Evolutionary conservation across 306 rosid species (phyloP), one percentile per base, ranked within the genome.

Genomic region (Prunus dulcis): DNA sequence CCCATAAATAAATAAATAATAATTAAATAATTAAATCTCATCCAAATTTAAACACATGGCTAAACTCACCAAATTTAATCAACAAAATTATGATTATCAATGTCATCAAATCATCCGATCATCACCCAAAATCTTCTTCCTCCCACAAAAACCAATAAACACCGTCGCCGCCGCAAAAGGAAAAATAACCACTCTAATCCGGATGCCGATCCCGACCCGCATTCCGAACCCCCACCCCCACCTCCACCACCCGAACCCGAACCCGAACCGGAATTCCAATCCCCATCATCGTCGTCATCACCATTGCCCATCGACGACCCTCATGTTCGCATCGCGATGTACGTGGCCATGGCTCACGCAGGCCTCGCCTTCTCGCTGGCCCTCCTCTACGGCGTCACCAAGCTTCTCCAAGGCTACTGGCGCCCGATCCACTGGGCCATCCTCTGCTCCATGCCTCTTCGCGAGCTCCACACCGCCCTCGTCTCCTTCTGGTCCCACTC

Each of bases 321-420:
- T 9, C 67, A 80, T 13, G 57, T 80, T 3, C 73, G 80, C 50
- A 62, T 75, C 12, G 84, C 80, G 27, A 69, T 81, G 76, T 75
- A 81, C 72, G 80, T 81, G 43, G 84, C 84, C 23, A 64, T 70
- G 80, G 84, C 80, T n/a, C 84, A 75, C 46, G 84, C 77, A 3
- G 84, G 73, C 32, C 80, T 81, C 12, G 84, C 77, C 10, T 67
- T 81, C 72, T 79, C 72, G 0, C 47, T 80, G 6, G 76, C 76
- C 4, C 74, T 80, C 61, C 76, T 80, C 45, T 80, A 28, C 61
- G 64, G 64, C 38, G 71, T 76, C 12, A 61, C 46, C 12, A 76
- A 64, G 64, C 84, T 81, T 28, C 73, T 76, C 12, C 69, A 65
- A 60, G 76, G 79, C 50, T 81, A 62, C 57, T 71, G 62, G 77